Conservation (phyloP, 805 yeast genomes). For the Danielozyma ontarioensis region DNA sequence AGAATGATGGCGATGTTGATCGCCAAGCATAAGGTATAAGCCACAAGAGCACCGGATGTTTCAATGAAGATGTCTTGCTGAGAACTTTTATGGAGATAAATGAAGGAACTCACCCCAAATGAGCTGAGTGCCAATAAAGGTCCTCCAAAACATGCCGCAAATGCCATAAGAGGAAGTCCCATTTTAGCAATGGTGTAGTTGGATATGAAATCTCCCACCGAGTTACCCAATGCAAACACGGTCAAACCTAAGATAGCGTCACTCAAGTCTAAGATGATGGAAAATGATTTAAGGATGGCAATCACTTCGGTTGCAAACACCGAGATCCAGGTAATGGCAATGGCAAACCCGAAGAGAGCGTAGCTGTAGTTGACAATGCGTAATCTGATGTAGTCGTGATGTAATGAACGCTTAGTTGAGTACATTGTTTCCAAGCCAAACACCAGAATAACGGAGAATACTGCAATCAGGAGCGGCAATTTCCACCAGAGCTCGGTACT, state of each 20-base stretch:
- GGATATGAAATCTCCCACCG: slow-evolving; percentile 84
- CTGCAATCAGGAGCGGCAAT: too few species aligned
- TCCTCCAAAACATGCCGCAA: slow-evolving; percentile 95
- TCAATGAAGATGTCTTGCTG: too few species aligned
- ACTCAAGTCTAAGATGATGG: slow-evolving; percentile 54
- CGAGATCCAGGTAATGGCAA: slow-evolving; percentile 66
- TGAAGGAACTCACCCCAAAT: slow-evolving; percentile 67
- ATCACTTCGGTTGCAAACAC: slow-evolving; percentile 68
- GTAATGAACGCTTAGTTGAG: background rate
- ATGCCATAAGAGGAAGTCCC: slow-evolving; percentile 85
- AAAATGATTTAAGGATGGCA: slow-evolving; percentile 53
- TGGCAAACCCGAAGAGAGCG: slow-evolving; percentile 56
- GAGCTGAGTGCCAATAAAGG: slow-evolving; percentile 82
- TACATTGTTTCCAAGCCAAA: slow-evolving; percentile 1
- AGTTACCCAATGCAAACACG: slow-evolving; percentile 87
- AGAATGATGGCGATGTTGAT: too few species aligned
- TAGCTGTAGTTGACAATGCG: slow-evolving; percentile 14
- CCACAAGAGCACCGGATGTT: too few species aligned
- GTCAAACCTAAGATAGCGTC: slow-evolving; percentile 85
- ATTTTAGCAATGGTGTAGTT: slow-evolving; percentile 73
- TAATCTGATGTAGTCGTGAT: slow-evolving; percentile 3
- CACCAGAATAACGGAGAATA: slow-evolving; percentile 3
- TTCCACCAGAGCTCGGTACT: too few species aligned
- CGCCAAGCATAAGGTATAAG: too few species aligned
- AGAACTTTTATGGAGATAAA: slow-evolving; percentile 12